phyloP scores from a whole-genome alignment of 1,139 yeast genomes.

The Debaryomyces sp. region DNA sequence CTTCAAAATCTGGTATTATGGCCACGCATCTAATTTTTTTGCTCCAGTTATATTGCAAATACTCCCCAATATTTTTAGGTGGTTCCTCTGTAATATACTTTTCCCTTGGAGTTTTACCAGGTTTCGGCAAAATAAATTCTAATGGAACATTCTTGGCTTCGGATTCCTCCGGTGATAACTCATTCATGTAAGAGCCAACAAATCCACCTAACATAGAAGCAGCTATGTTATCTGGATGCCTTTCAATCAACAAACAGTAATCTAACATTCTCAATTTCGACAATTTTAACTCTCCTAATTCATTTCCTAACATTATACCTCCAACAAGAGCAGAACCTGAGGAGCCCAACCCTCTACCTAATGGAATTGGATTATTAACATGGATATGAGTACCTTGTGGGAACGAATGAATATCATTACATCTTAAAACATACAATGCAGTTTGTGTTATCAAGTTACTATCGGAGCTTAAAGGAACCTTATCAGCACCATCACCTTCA shows the following conservation, averaged over 20 bases:
- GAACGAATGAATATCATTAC: constrained; percentile 72
- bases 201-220: constrained; percentile 99
- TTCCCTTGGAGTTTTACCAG: constrained; percentile 64
- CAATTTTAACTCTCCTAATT: constrained; percentile 71
- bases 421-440: constrained; percentile 85
- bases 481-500: constrained; percentile 73
- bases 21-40: constrained; percentile 83
- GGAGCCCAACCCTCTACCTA: constrained; percentile 96
- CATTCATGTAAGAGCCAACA: constrained; percentile 91
- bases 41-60: constrained; percentile 84
- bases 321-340: constrained; percentile 99
- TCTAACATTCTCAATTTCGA: constrained; percentile 84
- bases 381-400: constrained; percentile 84
- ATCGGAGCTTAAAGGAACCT: constrained; percentile 77
- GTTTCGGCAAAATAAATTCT: constrained; percentile 79
- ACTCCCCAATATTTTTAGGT: constrained; percentile 87
- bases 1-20: constrained; percentile 91
- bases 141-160: constrained; percentile 81
- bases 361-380: constrained; percentile 87
- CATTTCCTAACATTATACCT: constrained; percentile 91
- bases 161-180: constrained; percentile 68
- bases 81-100: constrained; percentile 46
- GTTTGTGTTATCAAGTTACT: constrained; percentile 87
- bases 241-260: constrained; percentile 93
- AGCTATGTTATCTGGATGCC: constrained; percentile 97